Conservation (phyloP, 108 stramenopile species). For the Stephanodiscus triporus region DNA sequence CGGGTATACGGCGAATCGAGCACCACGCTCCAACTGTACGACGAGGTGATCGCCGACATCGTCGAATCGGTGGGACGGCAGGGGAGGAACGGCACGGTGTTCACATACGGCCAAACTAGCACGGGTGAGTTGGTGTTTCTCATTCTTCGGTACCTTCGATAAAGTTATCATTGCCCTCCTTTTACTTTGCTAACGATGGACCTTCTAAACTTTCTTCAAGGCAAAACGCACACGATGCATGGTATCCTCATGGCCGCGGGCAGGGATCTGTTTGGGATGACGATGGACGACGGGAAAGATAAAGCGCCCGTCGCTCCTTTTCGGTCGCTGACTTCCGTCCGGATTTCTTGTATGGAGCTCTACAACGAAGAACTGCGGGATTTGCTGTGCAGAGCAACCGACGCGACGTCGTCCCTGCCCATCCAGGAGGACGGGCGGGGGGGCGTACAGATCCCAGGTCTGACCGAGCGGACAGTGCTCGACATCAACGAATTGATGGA, state of each 20-base stretch:
- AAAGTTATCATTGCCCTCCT: no score
- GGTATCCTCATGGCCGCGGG: conserved; percentile 66
- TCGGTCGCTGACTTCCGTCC: conserved; percentile 45
- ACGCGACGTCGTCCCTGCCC: conserved; percentile 10
- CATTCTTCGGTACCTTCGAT: no score
- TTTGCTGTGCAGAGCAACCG: conserved; percentile 56
- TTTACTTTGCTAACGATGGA: no score
- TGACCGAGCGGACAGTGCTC: conserved; percentile 54
- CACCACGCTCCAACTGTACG: conserved; percentile 74
- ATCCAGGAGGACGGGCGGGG: conserved; percentile 88
- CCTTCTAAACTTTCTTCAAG: no score
- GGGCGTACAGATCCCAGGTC: conserved; percentile 73
- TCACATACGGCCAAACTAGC: conserved; percentile 69
- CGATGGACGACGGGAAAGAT: not conserved
- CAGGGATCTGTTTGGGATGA: conserved; percentile 61
- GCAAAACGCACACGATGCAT: conserved; percentile 56
- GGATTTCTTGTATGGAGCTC: conserved; percentile 94
- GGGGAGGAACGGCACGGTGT: conserved; percentile 84
- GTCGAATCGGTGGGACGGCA: conserved; percentile 63
- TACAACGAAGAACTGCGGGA: conserved; percentile 98
- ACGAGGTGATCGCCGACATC: conserved; percentile 66
- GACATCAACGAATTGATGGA: conserved; percentile 66
- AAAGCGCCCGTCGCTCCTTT: no score
- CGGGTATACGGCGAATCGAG: conserved; percentile 75
- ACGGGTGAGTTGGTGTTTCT: conserved; percentile 2